Conservation (phyloP, 2,329 filamentous ascomycete genomes). For the Xylariaceae sp. region DNA sequence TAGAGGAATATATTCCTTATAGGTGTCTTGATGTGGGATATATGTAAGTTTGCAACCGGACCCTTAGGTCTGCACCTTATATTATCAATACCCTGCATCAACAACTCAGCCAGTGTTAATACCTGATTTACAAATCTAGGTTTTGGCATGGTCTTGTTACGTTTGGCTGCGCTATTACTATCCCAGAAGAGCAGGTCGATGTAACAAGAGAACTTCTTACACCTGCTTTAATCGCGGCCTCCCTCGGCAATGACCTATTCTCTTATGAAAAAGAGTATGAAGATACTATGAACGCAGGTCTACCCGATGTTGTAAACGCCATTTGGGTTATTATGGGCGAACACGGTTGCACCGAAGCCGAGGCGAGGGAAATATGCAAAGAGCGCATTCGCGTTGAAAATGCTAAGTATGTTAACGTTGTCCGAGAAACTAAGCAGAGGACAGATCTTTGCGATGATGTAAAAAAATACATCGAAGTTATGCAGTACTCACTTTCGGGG, state of each 20-base stretch:
- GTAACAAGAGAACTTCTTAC: constrained; percentile 7
- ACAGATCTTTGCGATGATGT: constrained; percentile 32
- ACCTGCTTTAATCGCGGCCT: constrained; percentile 11
- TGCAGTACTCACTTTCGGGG: constrained; percentile 38
- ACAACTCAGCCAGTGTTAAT: too few species aligned
- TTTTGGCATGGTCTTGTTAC: constrained; percentile 14
- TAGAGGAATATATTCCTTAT: constrained; percentile 36
- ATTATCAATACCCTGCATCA: too few species aligned
- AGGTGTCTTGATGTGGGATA: constrained; percentile 35
- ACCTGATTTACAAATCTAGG: not conserved
- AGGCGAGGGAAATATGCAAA: constrained; percentile 36
- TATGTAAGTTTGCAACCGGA: too few species aligned
- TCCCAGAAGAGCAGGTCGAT: constrained; percentile 41
- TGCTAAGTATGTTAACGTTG: not conserved
- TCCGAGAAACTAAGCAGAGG: not conserved
- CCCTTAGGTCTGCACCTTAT: too few species aligned
- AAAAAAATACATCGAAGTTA: constrained; percentile 38
- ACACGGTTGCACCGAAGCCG: constrained; percentile 6
- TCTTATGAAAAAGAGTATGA: constrained; percentile 45
- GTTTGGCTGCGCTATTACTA: constrained; percentile 25
- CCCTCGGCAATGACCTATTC: constrained; percentile 47
- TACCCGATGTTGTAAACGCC: constrained; percentile 43
- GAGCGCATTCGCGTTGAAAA: constrained; percentile 31
- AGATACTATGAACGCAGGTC: constrained; percentile 33
- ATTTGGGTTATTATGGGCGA: constrained; percentile 47